These are phyloP conservation scores for Penicillium egyptiacum DNA, from an alignment of 495 filamentous ascomycete species.

Conservation along the genomic window DNA sequence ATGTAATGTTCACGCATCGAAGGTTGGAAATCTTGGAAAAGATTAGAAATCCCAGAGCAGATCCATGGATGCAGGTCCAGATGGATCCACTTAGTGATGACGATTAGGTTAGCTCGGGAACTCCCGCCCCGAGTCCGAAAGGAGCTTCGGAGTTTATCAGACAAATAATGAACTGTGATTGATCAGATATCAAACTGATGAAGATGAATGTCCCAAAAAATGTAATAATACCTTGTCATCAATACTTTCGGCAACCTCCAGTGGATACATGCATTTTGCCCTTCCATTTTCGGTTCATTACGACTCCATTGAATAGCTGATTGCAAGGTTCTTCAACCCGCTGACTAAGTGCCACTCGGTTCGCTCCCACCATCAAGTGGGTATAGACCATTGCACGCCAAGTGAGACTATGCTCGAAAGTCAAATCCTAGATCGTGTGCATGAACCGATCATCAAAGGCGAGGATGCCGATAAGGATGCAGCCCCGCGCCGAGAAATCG, in stretches of 20 bases:
- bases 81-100: not conserved
- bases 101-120: not conserved
- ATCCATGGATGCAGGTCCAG: not conserved
- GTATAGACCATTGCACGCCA: not conserved
- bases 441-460: not conserved
- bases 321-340: no score
- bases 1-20: no score
- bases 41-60: not conserved
- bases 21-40: not conserved
- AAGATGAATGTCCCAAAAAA: not conserved
- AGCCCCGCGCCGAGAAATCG: not conserved
- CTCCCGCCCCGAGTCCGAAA: not conserved
- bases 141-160: not conserved
- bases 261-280: not conserved
- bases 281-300: not conserved
- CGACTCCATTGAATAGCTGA: not conserved
- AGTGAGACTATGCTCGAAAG: not conserved
- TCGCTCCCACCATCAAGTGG: not conserved
- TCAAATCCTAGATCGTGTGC: not conserved
- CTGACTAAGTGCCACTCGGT: not conserved
- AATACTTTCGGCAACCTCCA: not conserved
- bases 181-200: not conserved
- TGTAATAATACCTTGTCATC: not conserved
- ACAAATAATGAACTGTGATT: not conserved
- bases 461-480: not conserved